Percentiles rank a stretch among this genome's conserved stretches.
Conservation (phyloP, 805 yeast species). For the fission yeast (Schizosaccharomyces pombe) region DNA sequence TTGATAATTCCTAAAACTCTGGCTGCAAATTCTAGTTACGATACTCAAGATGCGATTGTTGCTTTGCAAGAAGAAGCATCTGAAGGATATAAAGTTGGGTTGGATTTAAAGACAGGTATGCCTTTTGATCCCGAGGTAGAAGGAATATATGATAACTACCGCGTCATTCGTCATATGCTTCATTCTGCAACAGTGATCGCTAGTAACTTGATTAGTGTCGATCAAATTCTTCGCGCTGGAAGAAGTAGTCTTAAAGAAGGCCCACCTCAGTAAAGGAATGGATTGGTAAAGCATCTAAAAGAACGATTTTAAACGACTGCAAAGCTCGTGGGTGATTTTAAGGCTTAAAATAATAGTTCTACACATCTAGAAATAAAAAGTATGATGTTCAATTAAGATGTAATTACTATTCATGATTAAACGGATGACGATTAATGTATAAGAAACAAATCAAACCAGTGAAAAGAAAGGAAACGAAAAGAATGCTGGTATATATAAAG, state of each 20-base stretch:
- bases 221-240: conserved; percentile 90
- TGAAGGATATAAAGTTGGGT: conserved; percentile 51
- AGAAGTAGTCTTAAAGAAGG: conserved; percentile 3
- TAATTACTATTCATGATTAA: no score
- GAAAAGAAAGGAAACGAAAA: no score
- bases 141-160: conserved; percentile 89
- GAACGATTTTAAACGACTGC: no score
- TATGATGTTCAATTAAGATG: no score
- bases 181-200: conserved; percentile 88
- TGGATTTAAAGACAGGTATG: conserved; percentile 76
- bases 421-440: no score
- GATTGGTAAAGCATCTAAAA: no score
- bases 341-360: no score
- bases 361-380: no score
- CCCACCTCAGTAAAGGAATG: not conserved
- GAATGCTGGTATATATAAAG: no score
- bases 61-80: conserved; percentile 71
- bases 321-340: no score
- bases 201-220: conserved; percentile 74
- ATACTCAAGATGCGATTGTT: conserved; percentile 69
- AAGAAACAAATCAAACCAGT: no score
- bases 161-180: conserved; percentile 82
- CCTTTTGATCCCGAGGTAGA: conserved; percentile 85
- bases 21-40: conserved; percentile 79
- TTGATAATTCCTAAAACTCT: conserved; percentile 81